Base-by-base conservation (phyloP, 2,329 filamentous ascomycete genomes). In the Albifimbria verrucaria region DNA sequence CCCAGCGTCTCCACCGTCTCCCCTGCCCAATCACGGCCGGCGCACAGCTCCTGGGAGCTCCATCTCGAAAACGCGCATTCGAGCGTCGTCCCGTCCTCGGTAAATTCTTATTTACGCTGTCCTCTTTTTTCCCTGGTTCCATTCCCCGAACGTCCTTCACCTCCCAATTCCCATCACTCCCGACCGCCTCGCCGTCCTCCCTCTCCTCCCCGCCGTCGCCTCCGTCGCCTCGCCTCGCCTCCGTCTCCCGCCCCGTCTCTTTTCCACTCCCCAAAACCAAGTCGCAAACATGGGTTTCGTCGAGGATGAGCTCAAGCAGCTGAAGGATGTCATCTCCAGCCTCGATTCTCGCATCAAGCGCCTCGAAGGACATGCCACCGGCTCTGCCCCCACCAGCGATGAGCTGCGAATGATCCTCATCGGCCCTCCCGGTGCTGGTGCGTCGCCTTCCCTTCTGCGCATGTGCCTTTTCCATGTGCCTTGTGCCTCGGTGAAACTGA, bases 361-460 rank as follows among this genome's bases (percentile, higher is more conserved):
- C 68, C 84, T 99, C 62, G 94, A 99, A 75, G 74, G 81, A 68
- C 86, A 85, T 69, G 78, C 94, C 63, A 76, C 79, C 55, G 80
- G 82, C 62, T 76, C 78, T 62, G 70, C 74, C 41, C 57, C 62
- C 41, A 80, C 79, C 57, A 63, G 79, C 39, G 80, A 87, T 62
- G 83, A 88, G 68, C 84, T 99, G 75, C 88, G 94, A 77, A 96
- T 99, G 89, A 92, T 99, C 67, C 79, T 99, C 68, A 97, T 99
- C 79, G 94, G 94, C 36, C 94, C 94, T 70, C 94, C 94, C 53
- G 94, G 94, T 74, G 94, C 94, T 74, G 94, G 94, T 97, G 84
- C 65, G 89, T 59, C 45, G 44, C 25, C 21, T 39, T 41, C 25
- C 24, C 25, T 22, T 32, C 6, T 9, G 17, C 6, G 10, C 43